A percentile compares a stretch with the other conserved stretches of the same genome.
These are phyloP conservation scores for Ogataea methylovora DNA, from an alignment of 805 yeast species.

Conservation along the genomic window DNA sequence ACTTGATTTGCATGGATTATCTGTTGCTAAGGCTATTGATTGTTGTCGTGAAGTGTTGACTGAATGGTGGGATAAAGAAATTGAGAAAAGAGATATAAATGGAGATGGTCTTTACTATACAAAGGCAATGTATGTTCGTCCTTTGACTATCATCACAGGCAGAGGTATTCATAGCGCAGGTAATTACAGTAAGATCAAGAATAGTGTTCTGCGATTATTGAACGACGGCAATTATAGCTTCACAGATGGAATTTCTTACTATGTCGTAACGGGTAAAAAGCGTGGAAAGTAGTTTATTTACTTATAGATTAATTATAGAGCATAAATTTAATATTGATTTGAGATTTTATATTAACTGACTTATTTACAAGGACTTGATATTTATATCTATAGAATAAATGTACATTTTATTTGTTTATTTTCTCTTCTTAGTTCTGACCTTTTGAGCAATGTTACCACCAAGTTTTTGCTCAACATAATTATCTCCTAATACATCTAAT, in stretches of 20 bases:
- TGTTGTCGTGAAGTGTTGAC: constrained; percentile 28
- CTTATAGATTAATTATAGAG: not conserved
- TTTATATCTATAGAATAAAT: too few species aligned
- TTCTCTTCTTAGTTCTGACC: constrained; percentile 20
- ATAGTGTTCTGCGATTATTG: constrained; percentile 34
- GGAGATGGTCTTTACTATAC: constrained; percentile 29
- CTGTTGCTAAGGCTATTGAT: constrained; percentile 38
- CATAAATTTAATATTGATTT: too few species aligned
- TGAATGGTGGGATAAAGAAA: constrained; percentile 62
- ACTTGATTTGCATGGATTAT: constrained; percentile 53
- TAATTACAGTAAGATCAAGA: constrained; percentile 44
- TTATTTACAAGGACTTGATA: too few species aligned
- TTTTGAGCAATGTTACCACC: constrained; percentile 28
- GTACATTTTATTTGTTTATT: too few species aligned
- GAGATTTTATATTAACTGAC: too few species aligned
- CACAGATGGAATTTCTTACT: constrained; percentile 38
- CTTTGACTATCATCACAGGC: constrained; percentile 52
- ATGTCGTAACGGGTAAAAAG: constrained; percentile 35
- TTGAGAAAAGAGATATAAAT: constrained; percentile 29
- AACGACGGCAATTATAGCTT: constrained; percentile 30
- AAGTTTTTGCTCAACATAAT: constrained; percentile 26
- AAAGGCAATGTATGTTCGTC: constrained; percentile 32
- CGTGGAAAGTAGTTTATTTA: not conserved
- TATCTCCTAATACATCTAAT: constrained; percentile 49
- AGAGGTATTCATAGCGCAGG: constrained; percentile 62